Percentiles rank a stretch among this genome's conserved stretches.
phyloP scores from a whole-genome alignment of 495 filamentous ascomycete genomes.

The Aspergillus bertholletiae region DNA sequence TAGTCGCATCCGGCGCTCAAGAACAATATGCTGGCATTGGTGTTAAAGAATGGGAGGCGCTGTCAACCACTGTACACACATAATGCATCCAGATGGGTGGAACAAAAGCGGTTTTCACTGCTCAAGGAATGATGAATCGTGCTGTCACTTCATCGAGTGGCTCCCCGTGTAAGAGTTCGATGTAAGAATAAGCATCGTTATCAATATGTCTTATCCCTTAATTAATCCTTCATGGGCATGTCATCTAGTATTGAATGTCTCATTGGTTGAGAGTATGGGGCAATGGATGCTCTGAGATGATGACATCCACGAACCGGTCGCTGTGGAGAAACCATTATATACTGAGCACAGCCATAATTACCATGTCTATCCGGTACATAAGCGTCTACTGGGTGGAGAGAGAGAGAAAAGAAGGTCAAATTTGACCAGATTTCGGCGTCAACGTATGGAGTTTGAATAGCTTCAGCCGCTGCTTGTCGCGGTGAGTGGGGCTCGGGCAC shows the following conservation, averaged over 20 bases:
- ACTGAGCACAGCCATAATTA: too few relatives aligned
- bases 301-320: background rate
- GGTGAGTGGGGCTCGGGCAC: background rate
- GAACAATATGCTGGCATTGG: slow-evolving; percentile 2
- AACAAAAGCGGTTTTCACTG: background rate
- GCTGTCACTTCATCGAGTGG: too few relatives aligned
- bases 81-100: background rate
- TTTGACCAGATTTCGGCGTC: too few relatives aligned
- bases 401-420: too few relatives aligned
- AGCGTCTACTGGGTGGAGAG: background rate
- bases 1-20: background rate
- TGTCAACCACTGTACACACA: background rate
- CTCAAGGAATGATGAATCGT: too few relatives aligned
- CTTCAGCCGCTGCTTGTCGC: background rate
- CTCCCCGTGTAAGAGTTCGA: background rate
- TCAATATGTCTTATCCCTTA: background rate
- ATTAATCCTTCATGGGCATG: background rate
- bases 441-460: too few relatives aligned
- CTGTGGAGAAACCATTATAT: background rate
- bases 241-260: background rate
- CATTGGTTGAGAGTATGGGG: background rate
- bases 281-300: background rate
- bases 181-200: background rate
- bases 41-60: slow-evolving; percentile 2
- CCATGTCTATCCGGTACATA: too few relatives aligned